phyloP scores from a whole-genome alignment of 2,329 filamentous ascomycete species.

The Aspergillus fischeri region DNA sequence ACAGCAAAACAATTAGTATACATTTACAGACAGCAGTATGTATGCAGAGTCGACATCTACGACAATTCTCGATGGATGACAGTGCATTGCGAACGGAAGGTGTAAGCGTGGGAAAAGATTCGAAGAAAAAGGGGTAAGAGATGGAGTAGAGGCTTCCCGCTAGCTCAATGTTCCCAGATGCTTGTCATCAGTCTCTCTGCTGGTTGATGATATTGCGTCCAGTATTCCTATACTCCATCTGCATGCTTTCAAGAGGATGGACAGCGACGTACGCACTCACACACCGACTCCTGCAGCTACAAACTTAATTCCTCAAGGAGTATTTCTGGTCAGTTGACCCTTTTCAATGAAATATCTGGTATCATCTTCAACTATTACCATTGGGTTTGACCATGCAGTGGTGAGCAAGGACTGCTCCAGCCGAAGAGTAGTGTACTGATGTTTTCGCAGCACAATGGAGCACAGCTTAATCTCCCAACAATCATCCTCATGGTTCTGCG shows the following conservation, averaged over 20 bases:
- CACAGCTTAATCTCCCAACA: background rate
- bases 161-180: background rate
- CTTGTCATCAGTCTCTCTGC: background rate
- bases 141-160: background rate
- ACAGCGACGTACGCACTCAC: background rate
- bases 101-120: background rate
- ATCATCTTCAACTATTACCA: background rate
- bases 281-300: background rate
- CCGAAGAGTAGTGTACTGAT: background rate
- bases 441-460: background rate
- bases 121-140: background rate
- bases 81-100: background rate
- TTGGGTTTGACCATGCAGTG: background rate
- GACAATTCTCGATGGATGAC: background rate
- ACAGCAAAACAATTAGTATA: background rate
- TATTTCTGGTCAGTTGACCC: background rate
- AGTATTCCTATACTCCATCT: background rate
- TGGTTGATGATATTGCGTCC: background rate
- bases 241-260: background rate
- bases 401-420: background rate
- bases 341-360: background rate
- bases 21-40: too few relatives aligned
- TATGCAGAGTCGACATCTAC: too few relatives aligned
- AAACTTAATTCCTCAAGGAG: background rate
- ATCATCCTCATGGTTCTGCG: background rate